Evolutionary conservation across 2,329 filamentous ascomycete genomes (phyloP).

Genomic region (Pseudofabraea citricarpa): DNA sequence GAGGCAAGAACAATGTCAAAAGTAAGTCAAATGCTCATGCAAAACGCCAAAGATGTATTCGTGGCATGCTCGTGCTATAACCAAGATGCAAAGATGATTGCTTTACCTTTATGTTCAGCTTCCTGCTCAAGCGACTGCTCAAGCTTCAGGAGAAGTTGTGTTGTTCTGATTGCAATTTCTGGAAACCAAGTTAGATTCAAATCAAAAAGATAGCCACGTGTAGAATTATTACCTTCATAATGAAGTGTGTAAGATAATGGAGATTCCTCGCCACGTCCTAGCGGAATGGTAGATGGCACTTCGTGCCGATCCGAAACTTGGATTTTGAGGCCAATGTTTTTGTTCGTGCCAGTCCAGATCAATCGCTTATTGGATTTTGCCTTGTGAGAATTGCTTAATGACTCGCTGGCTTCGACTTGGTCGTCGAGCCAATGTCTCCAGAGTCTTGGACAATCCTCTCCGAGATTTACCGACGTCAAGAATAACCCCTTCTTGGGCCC

Average conservation of each 20-base stretch:
- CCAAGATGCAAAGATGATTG: slow-evolving; percentile 57
- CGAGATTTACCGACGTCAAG: slow-evolving; percentile 58
- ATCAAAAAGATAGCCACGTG: background rate
- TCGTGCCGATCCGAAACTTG: slow-evolving; percentile 50
- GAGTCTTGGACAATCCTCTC: slow-evolving; percentile 64
- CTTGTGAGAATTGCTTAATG: too few species aligned
- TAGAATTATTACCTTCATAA: slow-evolving; percentile 57
- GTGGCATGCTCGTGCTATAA: background rate
- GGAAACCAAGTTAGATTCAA: slow-evolving; percentile 6
- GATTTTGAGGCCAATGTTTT: slow-evolving; percentile 65
- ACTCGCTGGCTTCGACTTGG: slow-evolving; percentile 8
- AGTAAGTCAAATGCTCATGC: background rate
- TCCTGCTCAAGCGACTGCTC: slow-evolving; percentile 62
- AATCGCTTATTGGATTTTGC: slow-evolving; percentile 38
- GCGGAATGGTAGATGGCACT: slow-evolving; percentile 43
- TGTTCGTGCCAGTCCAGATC: slow-evolving; percentile 62
- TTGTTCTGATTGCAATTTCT: slow-evolving; percentile 66
- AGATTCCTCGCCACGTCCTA: slow-evolving; percentile 46
- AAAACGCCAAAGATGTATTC: background rate
- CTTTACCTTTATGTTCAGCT: slow-evolving; percentile 55
- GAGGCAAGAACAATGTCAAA: background rate
- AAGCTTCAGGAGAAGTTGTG: slow-evolving; percentile 56
- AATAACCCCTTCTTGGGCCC: slow-evolving; percentile 58
- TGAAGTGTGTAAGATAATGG: slow-evolving; percentile 66
- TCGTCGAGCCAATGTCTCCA: slow-evolving; percentile 66